phyloP scores from a whole-genome alignment of 2,329 filamentous ascomycete genomes.

The Pyrenophora graminea region DNA sequence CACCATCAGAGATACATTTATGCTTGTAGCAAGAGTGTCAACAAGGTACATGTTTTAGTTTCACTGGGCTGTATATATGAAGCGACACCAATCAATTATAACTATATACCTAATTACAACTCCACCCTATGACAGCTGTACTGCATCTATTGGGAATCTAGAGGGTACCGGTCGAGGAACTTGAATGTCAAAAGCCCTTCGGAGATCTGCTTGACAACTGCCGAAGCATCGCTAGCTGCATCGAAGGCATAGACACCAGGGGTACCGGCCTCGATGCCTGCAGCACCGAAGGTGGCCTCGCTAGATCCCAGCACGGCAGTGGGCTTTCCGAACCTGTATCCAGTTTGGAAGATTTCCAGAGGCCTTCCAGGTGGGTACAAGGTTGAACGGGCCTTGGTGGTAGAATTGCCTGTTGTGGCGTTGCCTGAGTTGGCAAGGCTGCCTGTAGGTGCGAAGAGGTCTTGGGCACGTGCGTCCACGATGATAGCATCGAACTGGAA shows the following conservation, averaged over 20 bases:
- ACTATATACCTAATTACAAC: not conserved
- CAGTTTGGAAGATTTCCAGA: constrained; percentile 64
- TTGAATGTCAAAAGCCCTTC: constrained; percentile 67
- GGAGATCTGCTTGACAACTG: constrained; percentile 29
- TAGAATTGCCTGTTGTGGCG: constrained; percentile 31
- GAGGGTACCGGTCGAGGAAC: constrained; percentile 66
- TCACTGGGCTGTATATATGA: too few relatives aligned
- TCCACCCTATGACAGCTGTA: too few relatives aligned
- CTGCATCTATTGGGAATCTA: constrained; percentile 48
- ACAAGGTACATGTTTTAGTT: too few relatives aligned
- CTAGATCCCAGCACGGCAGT: constrained; percentile 62
- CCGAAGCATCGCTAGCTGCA: constrained; percentile 11
- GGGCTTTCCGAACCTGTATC: constrained; percentile 72
- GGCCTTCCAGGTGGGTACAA: constrained; percentile 69
- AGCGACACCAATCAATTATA: too few relatives aligned
- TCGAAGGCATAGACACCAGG: constrained; percentile 45
- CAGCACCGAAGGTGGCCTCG: constrained; percentile 47
- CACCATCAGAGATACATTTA: too few relatives aligned
- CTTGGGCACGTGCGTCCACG: constrained; percentile 57
- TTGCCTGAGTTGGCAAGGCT: constrained; percentile 31
- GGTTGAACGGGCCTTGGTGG: constrained; percentile 46
- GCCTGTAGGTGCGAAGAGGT: constrained; percentile 58
- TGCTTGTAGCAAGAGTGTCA: too few relatives aligned
- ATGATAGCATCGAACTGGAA: constrained; percentile 67
- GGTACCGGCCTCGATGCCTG: constrained; percentile 50